phyloP scores from a whole-genome alignment of 805 yeast genomes.

The Jamesozyma hellenica region DNA sequence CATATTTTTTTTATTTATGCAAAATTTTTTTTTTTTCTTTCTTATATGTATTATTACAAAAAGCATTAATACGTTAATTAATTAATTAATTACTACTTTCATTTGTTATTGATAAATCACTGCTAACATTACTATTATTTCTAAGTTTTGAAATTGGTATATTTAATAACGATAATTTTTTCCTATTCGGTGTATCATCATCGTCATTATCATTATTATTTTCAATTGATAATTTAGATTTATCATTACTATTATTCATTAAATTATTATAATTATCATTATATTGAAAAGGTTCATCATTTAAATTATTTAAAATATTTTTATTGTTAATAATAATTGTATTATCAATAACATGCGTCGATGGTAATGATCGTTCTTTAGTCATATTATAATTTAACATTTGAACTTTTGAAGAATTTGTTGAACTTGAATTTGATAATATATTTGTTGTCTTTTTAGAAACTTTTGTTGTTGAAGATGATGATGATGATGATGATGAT shows the following conservation, averaged over 20 bases:
- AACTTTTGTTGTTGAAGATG: neutral
- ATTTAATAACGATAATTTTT: conserved; percentile 19
- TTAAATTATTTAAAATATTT: conserved; percentile 6
- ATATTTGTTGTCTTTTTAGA: neutral
- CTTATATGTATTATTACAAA: neutral
- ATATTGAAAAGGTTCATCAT: conserved; percentile 4
- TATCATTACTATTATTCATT: neutral
- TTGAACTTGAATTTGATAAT: neutral
- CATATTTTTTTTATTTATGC: neutral
- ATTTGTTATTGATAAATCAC: neutral
- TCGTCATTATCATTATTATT: neutral
- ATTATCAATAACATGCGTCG: conserved; percentile 4
- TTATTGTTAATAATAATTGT: conserved; percentile 8
- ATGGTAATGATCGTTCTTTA: neutral
- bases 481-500: neutral
- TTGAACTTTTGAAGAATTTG: conserved; percentile 1
- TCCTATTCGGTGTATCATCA: conserved; percentile 1
- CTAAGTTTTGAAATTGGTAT: conserved; percentile 25
- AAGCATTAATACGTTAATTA: too few species aligned
- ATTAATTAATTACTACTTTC: too few species aligned
- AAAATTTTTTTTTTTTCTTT: neutral
- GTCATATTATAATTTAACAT: neutral
- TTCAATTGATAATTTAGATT: neutral
- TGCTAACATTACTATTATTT: conserved; percentile 4
- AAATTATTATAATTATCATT: neutral